phyloP scores from a whole-genome alignment of 495 filamentous ascomycete species.

The Neurospora sp. region DNA sequence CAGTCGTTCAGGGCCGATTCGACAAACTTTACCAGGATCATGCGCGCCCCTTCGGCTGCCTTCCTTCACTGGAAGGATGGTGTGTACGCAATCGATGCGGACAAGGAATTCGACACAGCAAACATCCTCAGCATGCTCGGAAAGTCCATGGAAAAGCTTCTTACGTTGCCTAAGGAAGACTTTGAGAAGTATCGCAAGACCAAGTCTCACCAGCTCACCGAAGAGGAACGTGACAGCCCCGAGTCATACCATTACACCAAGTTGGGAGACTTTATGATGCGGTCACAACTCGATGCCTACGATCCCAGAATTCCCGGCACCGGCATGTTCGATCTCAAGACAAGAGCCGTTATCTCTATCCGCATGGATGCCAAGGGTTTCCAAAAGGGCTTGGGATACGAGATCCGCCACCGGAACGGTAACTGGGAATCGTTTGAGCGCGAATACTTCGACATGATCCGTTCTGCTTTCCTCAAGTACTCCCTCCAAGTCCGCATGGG shows the following conservation, averaged over 20 bases:
- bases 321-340: constrained; percentile 97
- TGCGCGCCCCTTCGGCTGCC: constrained; percentile 62
- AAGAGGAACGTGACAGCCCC: constrained; percentile 52
- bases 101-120: constrained; percentile 81
- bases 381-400: constrained; percentile 72
- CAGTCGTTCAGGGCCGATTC: constrained; percentile 49
- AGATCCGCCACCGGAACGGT: constrained; percentile 66
- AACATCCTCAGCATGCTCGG: constrained; percentile 86
- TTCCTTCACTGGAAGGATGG: constrained; percentile 81
- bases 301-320: constrained; percentile 79
- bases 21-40: constrained; percentile 58
- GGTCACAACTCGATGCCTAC: constrained; percentile 89
- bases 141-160: constrained; percentile 89
- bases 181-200: constrained; percentile 74
- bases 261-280: constrained; percentile 83
- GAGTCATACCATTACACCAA: constrained; percentile 86
- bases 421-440: constrained; percentile 85
- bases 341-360: constrained; percentile 78
- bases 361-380: constrained; percentile 71
- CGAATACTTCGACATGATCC: constrained; percentile 95
- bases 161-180: constrained; percentile 70
- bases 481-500: constrained; percentile 93
- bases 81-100: constrained; percentile 90
- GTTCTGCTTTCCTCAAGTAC: constrained; percentile 91
- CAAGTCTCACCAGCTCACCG: constrained; percentile 50